Evolutionary conservation across 345 rosid species (phyloP).

Genomic region (Zanthoxylum bungeanum): DNA sequence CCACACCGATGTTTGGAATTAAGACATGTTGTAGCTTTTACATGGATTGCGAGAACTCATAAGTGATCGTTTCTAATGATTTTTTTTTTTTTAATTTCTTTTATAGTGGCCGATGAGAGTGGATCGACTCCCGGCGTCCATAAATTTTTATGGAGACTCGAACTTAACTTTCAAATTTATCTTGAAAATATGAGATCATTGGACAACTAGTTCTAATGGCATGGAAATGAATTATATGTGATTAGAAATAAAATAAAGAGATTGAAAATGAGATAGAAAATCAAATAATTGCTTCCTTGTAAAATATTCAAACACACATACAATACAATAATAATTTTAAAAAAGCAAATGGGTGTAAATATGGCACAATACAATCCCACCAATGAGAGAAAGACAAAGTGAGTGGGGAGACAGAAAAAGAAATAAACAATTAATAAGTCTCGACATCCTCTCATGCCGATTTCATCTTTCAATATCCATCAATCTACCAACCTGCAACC

Average conservation of each 20-base stretch:
- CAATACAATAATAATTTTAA: constrained; percentile 3
- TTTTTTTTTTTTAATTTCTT: too few species aligned
- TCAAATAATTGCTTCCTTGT: constrained; percentile 15
- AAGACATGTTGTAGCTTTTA: too few species aligned
- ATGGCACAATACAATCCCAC: constrained; percentile 2
- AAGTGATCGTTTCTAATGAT: too few species aligned
- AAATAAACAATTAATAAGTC: background rate
- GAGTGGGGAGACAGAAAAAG: background rate
- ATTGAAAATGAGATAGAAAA: background rate
- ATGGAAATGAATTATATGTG: background rate
- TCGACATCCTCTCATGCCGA: constrained; percentile 64
- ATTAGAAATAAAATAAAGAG: background rate
- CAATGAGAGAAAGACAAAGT: background rate
- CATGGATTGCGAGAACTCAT: too few species aligned
- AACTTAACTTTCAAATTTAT: too few species aligned
- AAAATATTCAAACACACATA: constrained; percentile 15
- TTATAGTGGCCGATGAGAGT: too few species aligned
- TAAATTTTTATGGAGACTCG: too few species aligned
- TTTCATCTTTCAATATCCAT: constrained; percentile 20
- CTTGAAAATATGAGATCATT: too few species aligned
- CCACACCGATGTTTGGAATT: too few species aligned
- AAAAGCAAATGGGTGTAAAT: constrained; percentile 27
- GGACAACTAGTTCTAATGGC: too few species aligned
- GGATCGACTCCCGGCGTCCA: too few species aligned
- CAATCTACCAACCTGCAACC: background rate